These are phyloP conservation scores for Neocatenulostroma microsporum DNA, from an alignment of 2,329 filamentous ascomycete species.

Conservation along the genomic window DNA sequence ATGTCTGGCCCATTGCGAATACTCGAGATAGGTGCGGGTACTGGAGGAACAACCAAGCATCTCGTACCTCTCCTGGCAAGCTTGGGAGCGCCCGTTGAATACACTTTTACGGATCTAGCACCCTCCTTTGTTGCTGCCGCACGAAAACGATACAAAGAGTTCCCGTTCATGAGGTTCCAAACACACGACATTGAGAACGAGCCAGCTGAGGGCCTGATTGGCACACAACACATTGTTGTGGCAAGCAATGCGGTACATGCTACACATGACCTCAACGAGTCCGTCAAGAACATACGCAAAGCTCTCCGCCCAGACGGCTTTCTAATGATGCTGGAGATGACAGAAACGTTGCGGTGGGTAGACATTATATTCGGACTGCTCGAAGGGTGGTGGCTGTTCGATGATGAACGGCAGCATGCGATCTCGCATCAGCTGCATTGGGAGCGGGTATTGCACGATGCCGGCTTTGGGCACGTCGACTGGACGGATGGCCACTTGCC, in stretches of 20 bases:
- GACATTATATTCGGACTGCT: slow-evolving; percentile 31
- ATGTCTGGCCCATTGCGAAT: too few relatives aligned
- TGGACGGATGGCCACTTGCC: slow-evolving; percentile 28
- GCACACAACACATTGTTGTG: slow-evolving; percentile 30
- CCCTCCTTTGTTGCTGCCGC: slow-evolving; percentile 21
- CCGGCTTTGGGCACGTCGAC: slow-evolving; percentile 28
- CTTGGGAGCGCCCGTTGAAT: slow-evolving; percentile 25
- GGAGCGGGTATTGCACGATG: slow-evolving; percentile 20
- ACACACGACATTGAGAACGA: slow-evolving; percentile 27
- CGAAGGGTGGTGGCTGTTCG: slow-evolving; percentile 35
- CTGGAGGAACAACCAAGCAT: slow-evolving; percentile 35
- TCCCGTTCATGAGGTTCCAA: slow-evolving; percentile 19
- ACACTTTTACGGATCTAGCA: slow-evolving; percentile 41
- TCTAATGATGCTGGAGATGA: slow-evolving; percentile 30
- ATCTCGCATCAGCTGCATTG: slow-evolving; percentile 12
- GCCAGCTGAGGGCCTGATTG: slow-evolving; percentile 15
- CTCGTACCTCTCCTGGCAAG: slow-evolving; percentile 24
- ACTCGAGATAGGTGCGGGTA: slow-evolving; percentile 40
- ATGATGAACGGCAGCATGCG: slow-evolving; percentile 32
- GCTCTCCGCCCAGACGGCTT: slow-evolving; percentile 26
- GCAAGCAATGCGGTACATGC: slow-evolving; percentile 33
- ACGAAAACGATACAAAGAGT: slow-evolving; percentile 12
- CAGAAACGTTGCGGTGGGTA: slow-evolving; percentile 22
- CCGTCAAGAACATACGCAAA: slow-evolving; percentile 22
- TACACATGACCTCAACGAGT: slow-evolving; percentile 24